phyloP scores from a whole-genome alignment of 495 filamentous ascomycete species.

The Hypoxylon crocopeplum region DNA sequence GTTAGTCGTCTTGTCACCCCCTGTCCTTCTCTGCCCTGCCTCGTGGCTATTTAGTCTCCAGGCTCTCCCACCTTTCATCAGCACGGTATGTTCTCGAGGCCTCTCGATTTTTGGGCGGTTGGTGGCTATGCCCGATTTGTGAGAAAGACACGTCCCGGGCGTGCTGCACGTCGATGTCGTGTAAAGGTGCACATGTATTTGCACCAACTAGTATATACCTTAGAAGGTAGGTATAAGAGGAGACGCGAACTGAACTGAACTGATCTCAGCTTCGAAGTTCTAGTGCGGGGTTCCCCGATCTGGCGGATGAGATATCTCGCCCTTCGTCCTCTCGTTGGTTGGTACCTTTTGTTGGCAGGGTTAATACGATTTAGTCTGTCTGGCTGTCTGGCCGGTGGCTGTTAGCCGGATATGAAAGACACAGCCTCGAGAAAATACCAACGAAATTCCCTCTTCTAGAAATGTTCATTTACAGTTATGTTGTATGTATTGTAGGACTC shows the following conservation, averaged over 20 bases:
- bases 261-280: constrained; percentile 19
- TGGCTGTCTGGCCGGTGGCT: too few relatives aligned
- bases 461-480: neutral
- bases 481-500: constrained; percentile 5
- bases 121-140: constrained; percentile 1
- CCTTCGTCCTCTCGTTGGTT: too few relatives aligned
- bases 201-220: constrained; percentile 4
- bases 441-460: neutral
- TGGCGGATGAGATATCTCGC: too few relatives aligned
- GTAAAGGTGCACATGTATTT: constrained; percentile 8
- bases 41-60: constrained; percentile 31
- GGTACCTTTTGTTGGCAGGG: too few relatives aligned
- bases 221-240: constrained; percentile 4
- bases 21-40: constrained; percentile 9
- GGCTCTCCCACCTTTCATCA: neutral
- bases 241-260: constrained; percentile 3
- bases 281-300: constrained; percentile 31
- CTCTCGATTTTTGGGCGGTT: neutral
- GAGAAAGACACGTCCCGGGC: neutral
- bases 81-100: constrained; percentile 15
- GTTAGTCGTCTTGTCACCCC: constrained; percentile 6
- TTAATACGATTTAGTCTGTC: too few relatives aligned
- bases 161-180: constrained; percentile 16
- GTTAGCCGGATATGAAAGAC: too few relatives aligned
- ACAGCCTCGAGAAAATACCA: too few relatives aligned